Base-by-base conservation (phyloP, 2,329 filamentous ascomycete species). In the Dothidotthia symphoricarpi region DNA sequence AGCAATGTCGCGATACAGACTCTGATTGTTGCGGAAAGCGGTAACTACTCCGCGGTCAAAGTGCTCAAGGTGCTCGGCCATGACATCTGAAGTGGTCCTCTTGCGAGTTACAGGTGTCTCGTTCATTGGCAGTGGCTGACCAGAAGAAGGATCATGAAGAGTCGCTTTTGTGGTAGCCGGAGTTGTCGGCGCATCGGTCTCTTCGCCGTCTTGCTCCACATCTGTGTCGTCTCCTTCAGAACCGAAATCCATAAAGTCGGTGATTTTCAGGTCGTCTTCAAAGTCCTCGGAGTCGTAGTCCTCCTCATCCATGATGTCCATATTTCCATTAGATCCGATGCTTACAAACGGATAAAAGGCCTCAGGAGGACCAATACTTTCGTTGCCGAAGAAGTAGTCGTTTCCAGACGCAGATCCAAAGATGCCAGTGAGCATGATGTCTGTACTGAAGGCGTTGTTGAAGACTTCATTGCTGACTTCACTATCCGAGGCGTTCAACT, bases 351-450 rank as follows among this genome's bases (percentile, higher is more conserved):
- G 80, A 55, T 86, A 89, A 64, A 88, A 89, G 6, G 85, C 84
- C 65, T 89, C 85, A 0, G 82, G 76, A 2, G 85, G 83, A 1
- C 85, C 85, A 56, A 87, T 75, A n/a, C 81, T 75, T 57, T 86
- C 81, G 4, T 78, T 80, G 48, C 68, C 70, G 25, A 74, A 68
- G 16, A 69, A 64, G 37, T 69, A 64, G 28, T 74, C 69, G 36
- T 71, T 74, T 15, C 70, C 69, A 15, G 63, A 57, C 24, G 56
- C 54, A 16, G 58, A 56, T 10, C 65, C 64, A 37, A 82, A 76
- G 69, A 88, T 82, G 52, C 82, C 83, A 32, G 83, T 83, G 69
- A 90, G 81, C 85, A 90, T 89, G 49, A 90, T 76, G 42, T 88
- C 85, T 39, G 82, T 81, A 13, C 46, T 49, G 24, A 57, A 43